Conservation (phyloP, 805 yeast genomes). For the Candida takata region DNA sequence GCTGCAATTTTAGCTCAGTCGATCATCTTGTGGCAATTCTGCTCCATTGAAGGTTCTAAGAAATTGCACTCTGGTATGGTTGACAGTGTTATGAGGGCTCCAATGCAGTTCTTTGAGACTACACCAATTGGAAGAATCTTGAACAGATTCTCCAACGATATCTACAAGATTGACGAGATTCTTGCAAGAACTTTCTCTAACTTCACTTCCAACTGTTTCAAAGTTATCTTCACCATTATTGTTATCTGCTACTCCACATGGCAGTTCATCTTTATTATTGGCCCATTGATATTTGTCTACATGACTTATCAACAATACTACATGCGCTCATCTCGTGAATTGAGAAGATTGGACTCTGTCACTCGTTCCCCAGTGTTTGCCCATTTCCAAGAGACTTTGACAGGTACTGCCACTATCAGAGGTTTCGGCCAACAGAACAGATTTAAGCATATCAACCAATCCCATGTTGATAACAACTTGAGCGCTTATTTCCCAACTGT, state of each 20-base stretch:
- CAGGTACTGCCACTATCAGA: conserved; percentile 68
- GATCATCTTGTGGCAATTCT: conserved; percentile 66
- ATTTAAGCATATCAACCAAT: conserved; percentile 56
- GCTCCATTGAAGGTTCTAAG: conserved; percentile 78
- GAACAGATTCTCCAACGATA: conserved; percentile 87
- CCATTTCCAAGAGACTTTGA: conserved; percentile 76
- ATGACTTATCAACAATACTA: conserved; percentile 71
- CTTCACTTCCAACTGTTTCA: conserved; percentile 55
- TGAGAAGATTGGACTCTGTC: conserved; percentile 75
- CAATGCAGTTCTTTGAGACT: conserved; percentile 93
- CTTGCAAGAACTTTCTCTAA: conserved; percentile 63
- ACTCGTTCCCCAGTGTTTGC: conserved; percentile 78
- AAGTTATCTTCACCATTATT: conserved; percentile 64
- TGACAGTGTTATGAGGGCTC: conserved; percentile 68
- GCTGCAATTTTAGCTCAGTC: conserved; percentile 56
- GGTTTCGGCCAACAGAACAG: conserved; percentile 64
- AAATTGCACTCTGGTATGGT: conserved; percentile 74
- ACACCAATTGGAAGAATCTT: conserved; percentile 91
- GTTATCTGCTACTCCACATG: conserved; percentile 88
- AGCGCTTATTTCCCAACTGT: conserved; percentile 89
- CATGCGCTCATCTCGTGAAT: conserved; percentile 70
- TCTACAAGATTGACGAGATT: conserved; percentile 79
- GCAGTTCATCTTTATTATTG: conserved; percentile 64
- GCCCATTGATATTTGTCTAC: conserved; percentile 64
- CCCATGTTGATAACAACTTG: conserved; percentile 79